Base-by-base conservation (phyloP, 345 rosid genomes). In the Balakata baccata region DNA sequence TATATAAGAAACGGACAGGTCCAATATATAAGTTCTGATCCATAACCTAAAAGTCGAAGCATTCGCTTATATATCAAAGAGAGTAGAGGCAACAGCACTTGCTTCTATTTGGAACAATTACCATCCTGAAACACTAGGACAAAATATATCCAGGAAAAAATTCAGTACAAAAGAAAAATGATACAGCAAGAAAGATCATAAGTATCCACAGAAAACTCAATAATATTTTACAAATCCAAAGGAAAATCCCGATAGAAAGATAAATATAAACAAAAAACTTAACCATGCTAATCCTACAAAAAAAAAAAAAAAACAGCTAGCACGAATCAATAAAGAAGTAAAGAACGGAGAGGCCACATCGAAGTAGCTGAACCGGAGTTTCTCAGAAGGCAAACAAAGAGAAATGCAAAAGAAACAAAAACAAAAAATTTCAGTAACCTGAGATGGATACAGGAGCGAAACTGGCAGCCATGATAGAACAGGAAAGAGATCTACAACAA, bases 401-500 rank as follows among this genome's bases (percentile, higher is more conserved):
- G 9, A 16, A 6, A 18, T 17, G 14, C n/a, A 17, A 4, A 2
- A 1, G 59, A 11, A 37, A 64, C 13, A 5, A 25, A 57, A 43
- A 50, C 7, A 47, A 8, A 14, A 37, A 43, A 51, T 38, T 13
- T 20, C 0, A 10, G 41, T 65, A 80, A 80, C 86, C 83, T 58
- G 87, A 84, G 73, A 84, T 60, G 25, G 87, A 81, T 22, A 84
- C 69, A 3, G 84, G 79, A 63, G 79, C 77, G 12, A 69, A 52
- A 50, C 75, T 68, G 50, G 74, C 53, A 3, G 87, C 83, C 83
- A 79, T 79, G 37, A 43, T 22, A 68, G 67, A 50, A 39, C 22
- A 46, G 49, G 38, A 47, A 59, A 54, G 38, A 53, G 75, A 69
- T 70, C 72, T 57, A 29, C 34, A 29, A 29, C 34, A 29, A 29